These are phyloP conservation scores for Phlegmacium glaucopus DNA, from an alignment of 768 basidiomycete species.

Conservation along the genomic window DNA sequence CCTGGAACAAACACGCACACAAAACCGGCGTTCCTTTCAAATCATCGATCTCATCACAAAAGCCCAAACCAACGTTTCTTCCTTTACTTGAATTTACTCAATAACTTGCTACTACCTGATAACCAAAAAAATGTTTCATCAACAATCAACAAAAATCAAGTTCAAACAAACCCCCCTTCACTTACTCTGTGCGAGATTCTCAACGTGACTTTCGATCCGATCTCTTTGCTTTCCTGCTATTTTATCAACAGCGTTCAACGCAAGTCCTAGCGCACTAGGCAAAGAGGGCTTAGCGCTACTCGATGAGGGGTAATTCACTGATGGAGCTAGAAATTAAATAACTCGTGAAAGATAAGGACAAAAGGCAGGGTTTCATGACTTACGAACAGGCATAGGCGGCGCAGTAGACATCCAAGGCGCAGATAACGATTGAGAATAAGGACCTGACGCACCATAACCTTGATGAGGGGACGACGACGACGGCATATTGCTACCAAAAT, in stretches of 20 bases:
- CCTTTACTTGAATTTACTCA: conserved; percentile 43
- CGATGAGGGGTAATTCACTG: neutral
- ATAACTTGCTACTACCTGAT: conserved; percentile 41
- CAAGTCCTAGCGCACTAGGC: conserved; percentile 34
- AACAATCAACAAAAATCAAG: conserved; percentile 5
- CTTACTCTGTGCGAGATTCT: conserved; percentile 50
- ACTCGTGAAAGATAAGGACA: too few relatives aligned
- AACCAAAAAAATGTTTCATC: too few relatives aligned
- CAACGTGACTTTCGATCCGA: conserved; percentile 47
- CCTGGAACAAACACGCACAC: too few relatives aligned
- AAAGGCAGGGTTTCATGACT: too few relatives aligned
- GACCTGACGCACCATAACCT: conserved; percentile 5
- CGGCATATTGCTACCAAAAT: conserved; percentile 14
- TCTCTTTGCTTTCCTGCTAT: conserved; percentile 50
- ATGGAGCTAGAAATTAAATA: neutral
- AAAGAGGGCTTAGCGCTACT: neutral
- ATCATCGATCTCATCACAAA: too few relatives aligned
- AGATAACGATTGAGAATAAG: conserved; percentile 13
- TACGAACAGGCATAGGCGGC: too few relatives aligned
- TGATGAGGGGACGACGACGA: conserved; percentile 9
- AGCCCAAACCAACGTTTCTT: too few relatives aligned
- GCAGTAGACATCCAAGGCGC: too few relatives aligned
- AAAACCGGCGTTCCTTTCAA: neutral
- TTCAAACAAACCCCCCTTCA: conserved; percentile 14
- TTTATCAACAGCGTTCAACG: conserved; percentile 50